Evolutionary conservation across 2,329 filamentous ascomycete genomes (phyloP).

Genomic region (Microascus cirrosus): DNA sequence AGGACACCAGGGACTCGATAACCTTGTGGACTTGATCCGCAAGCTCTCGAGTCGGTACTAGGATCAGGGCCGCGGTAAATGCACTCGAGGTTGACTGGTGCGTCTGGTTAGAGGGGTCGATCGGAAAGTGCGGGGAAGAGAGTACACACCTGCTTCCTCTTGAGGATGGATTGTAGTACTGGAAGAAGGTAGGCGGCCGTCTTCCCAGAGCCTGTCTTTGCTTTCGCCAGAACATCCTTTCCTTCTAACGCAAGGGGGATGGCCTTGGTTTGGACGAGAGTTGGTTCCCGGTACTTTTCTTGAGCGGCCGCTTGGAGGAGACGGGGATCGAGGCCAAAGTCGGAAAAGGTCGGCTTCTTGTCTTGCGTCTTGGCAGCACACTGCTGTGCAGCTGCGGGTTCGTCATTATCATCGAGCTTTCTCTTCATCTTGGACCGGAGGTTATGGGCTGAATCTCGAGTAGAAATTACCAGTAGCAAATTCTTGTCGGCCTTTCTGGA

Average conservation of each 20-base stretch:
- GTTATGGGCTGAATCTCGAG: background rate
- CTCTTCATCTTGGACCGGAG: constrained; percentile 38
- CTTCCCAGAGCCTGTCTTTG: constrained; percentile 93
- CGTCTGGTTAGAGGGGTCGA: background rate
- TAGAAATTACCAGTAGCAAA: background rate
- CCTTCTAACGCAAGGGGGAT: constrained; percentile 83
- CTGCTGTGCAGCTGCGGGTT: constrained; percentile 22
- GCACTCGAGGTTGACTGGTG: constrained; percentile 31
- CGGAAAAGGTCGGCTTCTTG: constrained; percentile 47
- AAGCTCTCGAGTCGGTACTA: constrained; percentile 90
- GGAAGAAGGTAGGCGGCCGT: constrained; percentile 93
- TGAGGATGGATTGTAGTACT: constrained; percentile 73
- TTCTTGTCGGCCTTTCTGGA: background rate
- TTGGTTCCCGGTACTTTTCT: constrained; percentile 76
- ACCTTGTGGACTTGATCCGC: constrained; percentile 81
- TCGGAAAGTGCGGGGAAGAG: background rate
- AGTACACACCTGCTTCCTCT: constrained; percentile 52
- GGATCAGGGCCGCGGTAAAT: constrained; percentile 65
- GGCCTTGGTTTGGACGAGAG: constrained; percentile 75
- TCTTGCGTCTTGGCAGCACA: constrained; percentile 9
- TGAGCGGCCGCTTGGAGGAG: constrained; percentile 77
- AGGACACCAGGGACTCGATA: constrained; percentile 65
- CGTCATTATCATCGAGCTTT: constrained; percentile 46
- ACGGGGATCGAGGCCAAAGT: constrained; percentile 71
- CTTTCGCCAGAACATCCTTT: constrained; percentile 81